Base-by-base conservation (phyloP, 805 yeast species). In the Candida vaughaniae region DNA sequence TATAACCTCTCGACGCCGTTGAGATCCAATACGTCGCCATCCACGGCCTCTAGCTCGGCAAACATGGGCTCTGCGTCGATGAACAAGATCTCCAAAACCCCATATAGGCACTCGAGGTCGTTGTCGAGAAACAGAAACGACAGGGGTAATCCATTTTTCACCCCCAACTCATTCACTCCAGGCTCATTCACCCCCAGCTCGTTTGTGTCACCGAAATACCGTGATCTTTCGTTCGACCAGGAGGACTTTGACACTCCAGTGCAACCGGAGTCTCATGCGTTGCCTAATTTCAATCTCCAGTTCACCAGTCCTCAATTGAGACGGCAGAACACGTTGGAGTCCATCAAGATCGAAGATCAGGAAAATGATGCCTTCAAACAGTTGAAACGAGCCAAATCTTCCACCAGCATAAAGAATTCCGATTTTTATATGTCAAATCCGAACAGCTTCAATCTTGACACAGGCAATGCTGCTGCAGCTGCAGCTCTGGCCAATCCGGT, bases 291-390 rank as follows among this genome's bases (percentile, higher is more conserved):
- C 31, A 39, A 37, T 23, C 33, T 31, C 31, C 26, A 31, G 39
- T 42, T 36, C 26, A 20, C 31, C 19, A 27, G 36, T 10, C 39
- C 38, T 23, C 36, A 26, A 23, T 45, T 53, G n/a, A 49, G 47
- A 28, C 39, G 58, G 22, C 51, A 52, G 28, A 63, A 58, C 36
- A 51, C 60, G 7, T 38, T 63, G 16, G 69, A 63, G 18, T 49
- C 64, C 3, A 55, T 63, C 29, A 51, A 52, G 18, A 54, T 61
- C 40, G 71, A 65, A 42, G 65, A 58, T 34, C 68, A 64, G 36
- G 71, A 66, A 31, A 66, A 66, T 43, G 71, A 68, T 49, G 73
- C 73, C 0, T 56, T 68, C 39, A 62, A 62, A 42, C 69, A 65
- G 38, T 49, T 68, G 39, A 53, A 56, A 30, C 58, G 64, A 42